Evolutionary conservation across 2,329 filamentous ascomycete genomes (phyloP).

Genomic region (Microcyclospora tardicrescens): DNA sequence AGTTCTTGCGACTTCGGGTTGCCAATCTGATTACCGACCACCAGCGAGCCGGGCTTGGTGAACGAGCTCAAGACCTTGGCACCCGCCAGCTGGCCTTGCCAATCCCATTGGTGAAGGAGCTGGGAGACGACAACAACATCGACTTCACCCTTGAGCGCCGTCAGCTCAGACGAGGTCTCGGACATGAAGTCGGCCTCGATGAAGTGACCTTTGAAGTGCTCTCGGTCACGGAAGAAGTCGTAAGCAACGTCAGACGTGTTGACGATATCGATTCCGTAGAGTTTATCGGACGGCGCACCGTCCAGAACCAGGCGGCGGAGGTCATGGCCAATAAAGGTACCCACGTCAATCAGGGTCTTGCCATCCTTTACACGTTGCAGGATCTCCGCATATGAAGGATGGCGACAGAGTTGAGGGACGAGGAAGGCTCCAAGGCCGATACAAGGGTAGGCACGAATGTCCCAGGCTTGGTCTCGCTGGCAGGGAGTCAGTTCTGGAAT

Average conservation of each 20-base stretch:
- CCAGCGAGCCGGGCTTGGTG: conserved; percentile 22
- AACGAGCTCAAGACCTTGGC: conserved; percentile 20
- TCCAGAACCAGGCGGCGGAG: conserved; percentile 23
- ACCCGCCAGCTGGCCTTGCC: conserved; percentile 24
- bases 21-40: conserved; percentile 28
- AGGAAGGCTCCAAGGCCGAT: conserved; percentile 14
- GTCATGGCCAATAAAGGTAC: conserved; percentile 26
- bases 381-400: conserved; percentile 10
- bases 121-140: conserved; percentile 28
- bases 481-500: not conserved
- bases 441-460: conserved; percentile 14
- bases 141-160: conserved; percentile 24
- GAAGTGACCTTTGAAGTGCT: conserved; percentile 18
- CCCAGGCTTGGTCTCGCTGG: conserved; percentile 14
- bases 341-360: conserved; percentile 25
- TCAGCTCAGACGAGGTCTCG: conserved; percentile 11
- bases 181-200: conserved; percentile 13
- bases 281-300: conserved; percentile 18
- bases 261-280: conserved; percentile 20
- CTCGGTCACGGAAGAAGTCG: conserved; percentile 23
- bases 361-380: conserved; percentile 13
- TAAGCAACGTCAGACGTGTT: conserved; percentile 23
- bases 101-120: conserved; percentile 31
- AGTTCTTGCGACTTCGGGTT: conserved; percentile 16
- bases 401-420: conserved; percentile 8